These are phyloP conservation scores for Coemansia interrupta DNA, from an alignment of 192 early-diverging fungal species.

Conservation along the genomic window DNA sequence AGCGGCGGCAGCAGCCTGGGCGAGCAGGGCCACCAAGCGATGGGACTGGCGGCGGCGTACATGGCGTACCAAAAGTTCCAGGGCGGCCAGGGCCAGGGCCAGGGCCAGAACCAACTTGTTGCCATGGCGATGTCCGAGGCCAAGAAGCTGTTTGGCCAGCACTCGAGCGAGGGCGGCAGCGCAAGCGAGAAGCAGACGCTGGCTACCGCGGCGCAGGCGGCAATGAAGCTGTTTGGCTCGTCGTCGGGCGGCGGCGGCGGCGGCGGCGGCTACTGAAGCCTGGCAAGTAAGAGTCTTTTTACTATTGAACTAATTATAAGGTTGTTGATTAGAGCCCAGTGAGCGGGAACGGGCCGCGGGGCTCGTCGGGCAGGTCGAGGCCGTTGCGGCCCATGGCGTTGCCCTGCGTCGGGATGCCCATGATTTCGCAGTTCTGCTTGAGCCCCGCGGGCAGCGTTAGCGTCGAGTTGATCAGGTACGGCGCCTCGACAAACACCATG, in stretches of 20 bases:
- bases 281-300: neutral
- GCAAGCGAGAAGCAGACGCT: conserved; percentile 43
- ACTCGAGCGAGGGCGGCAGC: conserved; percentile 28
- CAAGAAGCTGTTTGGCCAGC: conserved; percentile 38
- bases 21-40: conserved; percentile 28
- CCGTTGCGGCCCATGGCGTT: conserved; percentile 74
- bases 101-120: conserved; percentile 38
- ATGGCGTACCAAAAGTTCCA: conserved; percentile 45
- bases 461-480: conserved; percentile 52
- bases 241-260: conserved; percentile 7
- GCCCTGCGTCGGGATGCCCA: conserved; percentile 60
- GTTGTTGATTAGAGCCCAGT: conserved; percentile 14
- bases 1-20: conserved; percentile 13
- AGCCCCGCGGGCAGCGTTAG: conserved; percentile 53
- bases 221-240: conserved; percentile 38
- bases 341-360: conserved; percentile 50
- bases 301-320: conserved; percentile 1
- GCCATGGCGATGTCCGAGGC: conserved; percentile 47
- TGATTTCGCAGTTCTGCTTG: conserved; percentile 59
- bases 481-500: conserved; percentile 66
- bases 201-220: conserved; percentile 48
- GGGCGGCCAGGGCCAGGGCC: conserved; percentile 13
- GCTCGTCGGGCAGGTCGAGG: conserved; percentile 60
- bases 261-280: neutral
- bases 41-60: conserved; percentile 47